Evolutionary conservation across 2,329 filamentous ascomycete genomes (phyloP), one percentile per base, ranked within the genome.

Genomic region (Fusarium humuli): DNA sequence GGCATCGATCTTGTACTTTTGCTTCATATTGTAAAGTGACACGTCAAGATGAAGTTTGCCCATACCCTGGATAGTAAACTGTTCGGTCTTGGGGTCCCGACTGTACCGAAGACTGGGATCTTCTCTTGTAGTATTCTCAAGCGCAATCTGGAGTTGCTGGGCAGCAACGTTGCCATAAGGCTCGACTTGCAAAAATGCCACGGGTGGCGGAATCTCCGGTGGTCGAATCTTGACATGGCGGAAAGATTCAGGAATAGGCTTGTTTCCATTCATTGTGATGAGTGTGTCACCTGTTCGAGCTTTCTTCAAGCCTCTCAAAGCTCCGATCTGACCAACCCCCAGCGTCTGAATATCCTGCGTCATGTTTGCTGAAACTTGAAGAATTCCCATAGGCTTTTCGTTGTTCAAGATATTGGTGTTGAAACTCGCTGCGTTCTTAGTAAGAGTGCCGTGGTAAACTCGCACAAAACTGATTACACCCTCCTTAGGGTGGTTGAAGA

Each of bases 171-270:
- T 83, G 73, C 93, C 91, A 72, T 94, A 85, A 0, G 87, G 93
- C 70, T 98, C 95, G 29, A 98, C 90, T 65, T 94, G 93, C n/a
- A 97, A 91, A 79, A 98, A 99, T 76, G 98, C 97, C 0, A 99
- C 96, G 0, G 96, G 94, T 0, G 96, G 94, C 1, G 96, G 95
- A 1, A 98, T 93, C 63, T 92, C 88, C 29, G 97, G 96, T 0
- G 96, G 94, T 18, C 94, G 89, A 37, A 99, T 88, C 76, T 97
- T 94, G 18, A 98, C 83, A 18, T 87, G 90, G 52, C 91, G 89
- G 50, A 97, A 82, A 1, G 89, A 86, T 18, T 90, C 86, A 20
- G 92, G 89, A 3, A 93, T 90, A 0, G 88, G 86, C 9, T 87
- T 87, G 77, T 82, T 81, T 11, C 80, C 88, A 25, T 87, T 84